Conservation (phyloP, 208 protist genomes). For the Leishmania guyanensis region DNA sequence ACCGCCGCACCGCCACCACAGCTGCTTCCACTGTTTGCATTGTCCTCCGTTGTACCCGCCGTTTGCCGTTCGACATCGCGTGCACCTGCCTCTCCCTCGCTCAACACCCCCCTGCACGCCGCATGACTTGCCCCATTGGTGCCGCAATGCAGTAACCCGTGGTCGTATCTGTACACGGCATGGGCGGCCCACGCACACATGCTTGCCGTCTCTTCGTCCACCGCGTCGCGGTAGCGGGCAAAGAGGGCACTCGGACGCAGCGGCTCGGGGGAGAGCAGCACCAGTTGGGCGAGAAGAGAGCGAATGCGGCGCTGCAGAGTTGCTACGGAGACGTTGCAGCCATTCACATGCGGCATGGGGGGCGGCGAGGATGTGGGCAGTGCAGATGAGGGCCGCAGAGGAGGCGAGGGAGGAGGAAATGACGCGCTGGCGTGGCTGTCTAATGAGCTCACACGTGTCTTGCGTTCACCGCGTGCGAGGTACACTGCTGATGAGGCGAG, state of each 20-base stretch:
- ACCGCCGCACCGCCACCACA: not conserved
- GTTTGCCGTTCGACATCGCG: not conserved
- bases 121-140: not conserved
- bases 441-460: not conserved
- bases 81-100: not conserved
- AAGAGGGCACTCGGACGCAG: conserved; percentile 33
- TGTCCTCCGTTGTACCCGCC: not conserved
- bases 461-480: not conserved
- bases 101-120: not conserved
- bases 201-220: conserved; percentile 23
- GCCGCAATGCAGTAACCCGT: not conserved
- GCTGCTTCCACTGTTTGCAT: not conserved
- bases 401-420: not conserved
- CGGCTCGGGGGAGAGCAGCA: conserved; percentile 51
- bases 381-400: not conserved
- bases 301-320: conserved; percentile 38
- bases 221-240: not conserved
- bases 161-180: conserved; percentile 13
- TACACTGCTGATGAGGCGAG: not conserved
- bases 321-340: not conserved
- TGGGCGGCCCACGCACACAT: conserved; percentile 26
- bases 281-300: conserved; percentile 38
- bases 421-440: not conserved
- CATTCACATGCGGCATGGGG: not conserved
- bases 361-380: conserved; percentile 3